A percentile compares a stretch with the other conserved stretches of the same genome.
Conservation (phyloP, 2,329 filamentous ascomycete species). For the Cadophora sp. region DNA sequence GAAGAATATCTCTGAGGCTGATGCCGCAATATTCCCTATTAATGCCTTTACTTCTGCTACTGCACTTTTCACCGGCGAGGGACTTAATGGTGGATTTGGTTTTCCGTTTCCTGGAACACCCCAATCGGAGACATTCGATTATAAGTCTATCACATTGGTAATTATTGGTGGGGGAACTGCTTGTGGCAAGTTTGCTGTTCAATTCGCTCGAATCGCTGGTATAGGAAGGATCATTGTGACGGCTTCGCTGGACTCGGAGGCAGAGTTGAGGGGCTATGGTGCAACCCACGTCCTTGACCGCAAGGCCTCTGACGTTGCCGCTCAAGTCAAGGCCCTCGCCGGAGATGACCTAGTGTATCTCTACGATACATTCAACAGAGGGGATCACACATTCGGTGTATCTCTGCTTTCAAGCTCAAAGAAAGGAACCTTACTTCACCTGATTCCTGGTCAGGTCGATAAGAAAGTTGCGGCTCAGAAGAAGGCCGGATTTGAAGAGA, state of each 20-base stretch:
- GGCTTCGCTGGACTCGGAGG: constrained; percentile 34
- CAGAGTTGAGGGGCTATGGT: constrained; percentile 45
- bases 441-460: constrained; percentile 39
- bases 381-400: constrained; percentile 42
- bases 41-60: constrained; percentile 47
- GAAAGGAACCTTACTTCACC: constrained; percentile 45
- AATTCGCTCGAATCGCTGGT: constrained; percentile 46
- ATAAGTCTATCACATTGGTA: constrained; percentile 37
- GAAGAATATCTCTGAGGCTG: constrained; percentile 44
- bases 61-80: constrained; percentile 44
- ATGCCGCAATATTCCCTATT: constrained; percentile 47
- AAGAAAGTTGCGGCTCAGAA: constrained; percentile 43
- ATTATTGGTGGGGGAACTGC: constrained; percentile 48
- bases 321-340: constrained; percentile 45
- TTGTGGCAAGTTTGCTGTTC: constrained; percentile 45
- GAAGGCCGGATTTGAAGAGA: constrained; percentile 44
- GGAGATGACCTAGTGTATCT: constrained; percentile 49
- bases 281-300: constrained; percentile 52
- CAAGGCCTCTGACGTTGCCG: constrained; percentile 36
- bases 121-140: constrained; percentile 37
- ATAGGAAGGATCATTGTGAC: constrained; percentile 50
- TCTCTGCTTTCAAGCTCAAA: constrained; percentile 46
- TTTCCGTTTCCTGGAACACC: constrained; percentile 42
- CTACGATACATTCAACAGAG: constrained; percentile 40
- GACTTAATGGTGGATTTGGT: constrained; percentile 28